These are phyloP conservation scores for Celoporthe dispersa DNA, from an alignment of 2,329 filamentous ascomycete genomes.

Conservation along the genomic window DNA sequence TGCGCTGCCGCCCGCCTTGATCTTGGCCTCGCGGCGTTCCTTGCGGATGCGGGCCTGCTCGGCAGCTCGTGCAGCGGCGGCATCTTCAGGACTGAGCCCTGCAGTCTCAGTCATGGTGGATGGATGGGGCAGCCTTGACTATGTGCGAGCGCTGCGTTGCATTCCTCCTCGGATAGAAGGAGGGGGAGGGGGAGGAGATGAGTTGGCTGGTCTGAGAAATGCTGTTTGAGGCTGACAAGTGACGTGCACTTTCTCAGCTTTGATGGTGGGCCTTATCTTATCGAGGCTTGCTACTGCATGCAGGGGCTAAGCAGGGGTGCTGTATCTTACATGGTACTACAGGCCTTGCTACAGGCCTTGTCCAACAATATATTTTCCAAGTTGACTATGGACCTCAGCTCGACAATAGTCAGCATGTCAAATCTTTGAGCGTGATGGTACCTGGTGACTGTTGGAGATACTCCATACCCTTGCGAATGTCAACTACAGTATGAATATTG, in stretches of 20 bases:
- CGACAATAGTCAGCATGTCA: neutral
- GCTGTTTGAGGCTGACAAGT: neutral
- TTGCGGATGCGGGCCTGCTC: slow-evolving; percentile 77
- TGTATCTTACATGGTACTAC: neutral
- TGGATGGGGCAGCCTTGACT: neutral
- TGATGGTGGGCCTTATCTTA: neutral
- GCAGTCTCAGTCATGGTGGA: slow-evolving; percentile 47
- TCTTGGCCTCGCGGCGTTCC: slow-evolving; percentile 79
- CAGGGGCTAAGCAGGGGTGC: neutral
- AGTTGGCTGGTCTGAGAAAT: neutral
- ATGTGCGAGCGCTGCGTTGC: neutral
- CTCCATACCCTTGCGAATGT: neutral
- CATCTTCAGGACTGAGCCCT: slow-evolving; percentile 45
- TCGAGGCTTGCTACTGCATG: neutral
- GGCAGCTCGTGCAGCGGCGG: slow-evolving; percentile 55
- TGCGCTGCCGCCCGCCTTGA: slow-evolving; percentile 70
- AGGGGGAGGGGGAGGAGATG: neutral
- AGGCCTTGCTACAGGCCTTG: too few relatives aligned
- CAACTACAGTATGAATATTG: too few relatives aligned
- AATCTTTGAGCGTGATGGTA: neutral
- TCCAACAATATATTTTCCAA: too few relatives aligned
- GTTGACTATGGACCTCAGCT: too few relatives aligned
- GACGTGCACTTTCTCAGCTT: slow-evolving; percentile 10
- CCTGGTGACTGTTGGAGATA: neutral
- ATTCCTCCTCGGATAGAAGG: neutral